Conservation (phyloP, 306 rosid species). For the Chamaecrista fasciculata region DNA sequence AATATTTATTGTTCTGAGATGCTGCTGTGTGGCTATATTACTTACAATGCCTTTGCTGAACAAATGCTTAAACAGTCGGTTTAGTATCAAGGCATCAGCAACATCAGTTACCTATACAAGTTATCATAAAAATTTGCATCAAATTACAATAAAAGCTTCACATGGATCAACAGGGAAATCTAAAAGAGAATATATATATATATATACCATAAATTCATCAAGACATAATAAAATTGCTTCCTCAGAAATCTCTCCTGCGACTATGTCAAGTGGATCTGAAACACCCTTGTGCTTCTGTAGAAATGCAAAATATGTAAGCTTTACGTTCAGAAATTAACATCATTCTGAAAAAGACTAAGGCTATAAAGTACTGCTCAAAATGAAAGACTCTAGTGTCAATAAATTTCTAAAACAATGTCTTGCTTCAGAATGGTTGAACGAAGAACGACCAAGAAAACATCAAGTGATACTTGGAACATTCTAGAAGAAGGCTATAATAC, state of each 20-base stretch:
- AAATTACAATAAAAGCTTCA: slow-evolving; percentile 17
- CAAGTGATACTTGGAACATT: not conserved
- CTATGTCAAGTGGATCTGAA: slow-evolving; percentile 92
- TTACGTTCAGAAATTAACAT: slow-evolving; percentile 18
- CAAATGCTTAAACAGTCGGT: slow-evolving; percentile 78
- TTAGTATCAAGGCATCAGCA: slow-evolving; percentile 91
- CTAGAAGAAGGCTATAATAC: not conserved
- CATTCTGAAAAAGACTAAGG: not conserved
- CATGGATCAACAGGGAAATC: slow-evolving; percentile 3
- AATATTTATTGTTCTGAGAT: slow-evolving; percentile 12
- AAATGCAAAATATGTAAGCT: slow-evolving; percentile 26
- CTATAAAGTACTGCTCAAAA: slow-evolving; percentile 22
- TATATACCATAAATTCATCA: slow-evolving; percentile 90
- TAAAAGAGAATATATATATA: not conserved
- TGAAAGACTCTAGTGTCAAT: not conserved
- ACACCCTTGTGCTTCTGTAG: slow-evolving; percentile 86
- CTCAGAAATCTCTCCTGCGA: slow-evolving; percentile 85
- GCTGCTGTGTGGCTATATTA: slow-evolving; percentile 25
- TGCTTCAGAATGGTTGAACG: slow-evolving; percentile 10
- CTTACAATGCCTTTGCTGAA: slow-evolving; percentile 83
- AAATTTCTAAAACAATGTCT: slow-evolving; percentile 6
- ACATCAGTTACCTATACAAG: slow-evolving; percentile 82
- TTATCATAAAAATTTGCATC: slow-evolving; percentile 21
- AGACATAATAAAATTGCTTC: slow-evolving; percentile 88
- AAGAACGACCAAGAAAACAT: not conserved